These are phyloP conservation scores for Pholiota microspora DNA, from an alignment of 768 basidiomycete genomes.

Conservation along the genomic window DNA sequence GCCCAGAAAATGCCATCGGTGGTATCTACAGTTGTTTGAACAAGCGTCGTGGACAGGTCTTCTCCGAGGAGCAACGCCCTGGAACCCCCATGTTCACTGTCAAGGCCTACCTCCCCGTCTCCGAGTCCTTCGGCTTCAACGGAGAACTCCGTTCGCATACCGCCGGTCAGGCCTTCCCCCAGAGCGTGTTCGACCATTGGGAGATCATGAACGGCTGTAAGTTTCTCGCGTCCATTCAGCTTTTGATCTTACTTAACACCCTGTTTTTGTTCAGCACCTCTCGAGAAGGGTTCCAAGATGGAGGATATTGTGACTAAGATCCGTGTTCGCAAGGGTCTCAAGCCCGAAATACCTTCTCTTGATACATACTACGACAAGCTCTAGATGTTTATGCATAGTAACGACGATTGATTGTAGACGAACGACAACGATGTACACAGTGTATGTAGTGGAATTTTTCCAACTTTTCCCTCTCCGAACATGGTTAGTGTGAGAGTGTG, in stretches of 20 bases:
- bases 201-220: conserved; percentile 78
- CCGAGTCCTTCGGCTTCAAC: conserved; percentile 97
- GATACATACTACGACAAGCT: conserved; percentile 95
- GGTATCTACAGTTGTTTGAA: conserved; percentile 94
- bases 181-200: conserved; percentile 93
- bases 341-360: conserved; percentile 87
- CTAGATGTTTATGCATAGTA: conserved; percentile 35
- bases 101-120: conserved; percentile 93
- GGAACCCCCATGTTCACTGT: conserved; percentile 99
- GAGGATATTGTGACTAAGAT: conserved; percentile 81
- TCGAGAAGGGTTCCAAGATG: conserved; percentile 90
- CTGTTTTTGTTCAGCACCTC: conserved; percentile 46
- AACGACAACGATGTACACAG: conserved; percentile 20
- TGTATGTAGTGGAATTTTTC: conserved; percentile 20
- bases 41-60: conserved; percentile 97
- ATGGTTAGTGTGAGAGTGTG: conserved; percentile 14
- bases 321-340: conserved; percentile 93
- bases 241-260: conserved; percentile 4
- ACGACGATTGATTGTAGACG: conserved; percentile 6
- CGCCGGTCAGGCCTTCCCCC: conserved; percentile 97
- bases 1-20: conserved; percentile 95
- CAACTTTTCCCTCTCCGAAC: not conserved
- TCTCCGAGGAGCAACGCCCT: conserved; percentile 93
- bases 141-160: conserved; percentile 91
- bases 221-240: conserved; percentile 23